These are phyloP conservation scores for Trypanosoma avium DNA, from an alignment of 208 protist species.

Conservation along the genomic window DNA sequence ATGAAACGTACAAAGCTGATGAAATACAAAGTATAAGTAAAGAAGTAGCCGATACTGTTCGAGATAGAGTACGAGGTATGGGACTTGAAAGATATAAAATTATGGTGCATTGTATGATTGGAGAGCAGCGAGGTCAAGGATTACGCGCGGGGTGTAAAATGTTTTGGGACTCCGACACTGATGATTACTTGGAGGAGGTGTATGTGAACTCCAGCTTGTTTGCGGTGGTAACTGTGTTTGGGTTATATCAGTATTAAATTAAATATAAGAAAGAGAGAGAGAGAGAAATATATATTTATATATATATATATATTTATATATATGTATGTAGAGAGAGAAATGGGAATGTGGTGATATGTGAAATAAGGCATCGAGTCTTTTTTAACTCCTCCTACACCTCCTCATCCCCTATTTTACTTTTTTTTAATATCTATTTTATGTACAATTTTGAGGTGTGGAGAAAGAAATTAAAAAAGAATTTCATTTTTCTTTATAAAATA, in stretches of 20 bases:
- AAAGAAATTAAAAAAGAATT: too few species aligned
- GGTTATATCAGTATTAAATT: conserved; percentile 94
- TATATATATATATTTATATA: too few species aligned
- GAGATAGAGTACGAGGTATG: conserved; percentile 76
- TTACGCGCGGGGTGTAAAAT: conserved; percentile 92
- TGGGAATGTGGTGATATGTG: too few species aligned
- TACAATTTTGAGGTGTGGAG: too few species aligned
- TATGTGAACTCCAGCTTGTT: conserved; percentile 90
- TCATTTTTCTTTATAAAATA: too few species aligned
- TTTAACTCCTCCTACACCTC: too few species aligned
- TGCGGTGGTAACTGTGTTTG: conserved; percentile 92
- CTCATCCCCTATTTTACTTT: too few species aligned
- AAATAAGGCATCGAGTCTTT: too few species aligned
- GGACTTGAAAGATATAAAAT: conserved; percentile 94
- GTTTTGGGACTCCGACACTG: conserved; percentile 96
- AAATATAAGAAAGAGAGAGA: too few species aligned
- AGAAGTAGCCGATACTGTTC: conserved; percentile 90
- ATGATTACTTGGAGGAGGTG: conserved; percentile 92
- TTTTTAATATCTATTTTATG: too few species aligned
- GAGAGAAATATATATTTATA: too few species aligned
- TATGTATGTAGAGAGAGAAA: too few species aligned
- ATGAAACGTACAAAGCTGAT: conserved; percentile 89
- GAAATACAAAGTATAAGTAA: conserved; percentile 91
- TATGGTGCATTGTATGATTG: conserved; percentile 93
- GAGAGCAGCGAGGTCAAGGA: conserved; percentile 91